phyloP scores from a whole-genome alignment of 768 basidiomycete genomes.

The Cystofilobasidium macerans region DNA sequence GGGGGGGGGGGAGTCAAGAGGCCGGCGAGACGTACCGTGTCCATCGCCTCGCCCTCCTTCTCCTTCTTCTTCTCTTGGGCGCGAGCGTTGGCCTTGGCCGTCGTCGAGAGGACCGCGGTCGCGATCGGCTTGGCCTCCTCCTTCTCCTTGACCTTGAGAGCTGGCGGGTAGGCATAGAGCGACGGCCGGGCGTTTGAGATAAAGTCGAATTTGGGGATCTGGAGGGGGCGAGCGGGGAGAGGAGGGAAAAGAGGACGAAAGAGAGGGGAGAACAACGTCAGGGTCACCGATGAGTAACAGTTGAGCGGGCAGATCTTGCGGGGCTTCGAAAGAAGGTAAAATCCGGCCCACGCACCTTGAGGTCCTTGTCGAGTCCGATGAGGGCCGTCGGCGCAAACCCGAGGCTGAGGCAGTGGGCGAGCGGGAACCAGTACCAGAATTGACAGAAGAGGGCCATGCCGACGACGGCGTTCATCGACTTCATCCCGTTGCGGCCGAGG shows the following conservation, averaged over 20 bases:
- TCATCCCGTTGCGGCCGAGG: slow-evolving; percentile 82
- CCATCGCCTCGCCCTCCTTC: slow-evolving; percentile 62
- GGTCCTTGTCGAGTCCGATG: slow-evolving; percentile 74
- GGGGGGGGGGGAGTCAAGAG: no score
- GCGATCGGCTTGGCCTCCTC: slow-evolving; percentile 85
- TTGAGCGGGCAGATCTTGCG: no score
- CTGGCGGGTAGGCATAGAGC: slow-evolving; percentile 80
- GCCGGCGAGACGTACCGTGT: slow-evolving; percentile 49
- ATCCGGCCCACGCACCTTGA: slow-evolving; percentile 45
- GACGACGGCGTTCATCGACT: slow-evolving; percentile 86
- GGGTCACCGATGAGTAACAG: background rate
- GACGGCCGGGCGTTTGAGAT: slow-evolving; percentile 81
- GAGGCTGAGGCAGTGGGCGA: slow-evolving; percentile 82
- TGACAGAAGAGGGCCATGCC: slow-evolving; percentile 98
- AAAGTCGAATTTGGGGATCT: slow-evolving; percentile 91
- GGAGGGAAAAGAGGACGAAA: no score
- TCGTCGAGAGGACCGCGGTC: slow-evolving; percentile 90
- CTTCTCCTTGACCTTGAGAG: slow-evolving; percentile 79
- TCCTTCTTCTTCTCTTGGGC: slow-evolving; percentile 64
- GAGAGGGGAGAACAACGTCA: background rate
- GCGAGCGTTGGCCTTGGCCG: slow-evolving; percentile 89
- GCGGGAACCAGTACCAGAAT: slow-evolving; percentile 99
- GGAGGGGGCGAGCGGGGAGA: slow-evolving; percentile 7
- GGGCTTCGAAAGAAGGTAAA: background rate
- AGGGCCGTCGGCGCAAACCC: slow-evolving; percentile 93